Base-by-base conservation (phyloP, 2,329 filamentous ascomycete species). In the Aureobasidium sp. region DNA sequence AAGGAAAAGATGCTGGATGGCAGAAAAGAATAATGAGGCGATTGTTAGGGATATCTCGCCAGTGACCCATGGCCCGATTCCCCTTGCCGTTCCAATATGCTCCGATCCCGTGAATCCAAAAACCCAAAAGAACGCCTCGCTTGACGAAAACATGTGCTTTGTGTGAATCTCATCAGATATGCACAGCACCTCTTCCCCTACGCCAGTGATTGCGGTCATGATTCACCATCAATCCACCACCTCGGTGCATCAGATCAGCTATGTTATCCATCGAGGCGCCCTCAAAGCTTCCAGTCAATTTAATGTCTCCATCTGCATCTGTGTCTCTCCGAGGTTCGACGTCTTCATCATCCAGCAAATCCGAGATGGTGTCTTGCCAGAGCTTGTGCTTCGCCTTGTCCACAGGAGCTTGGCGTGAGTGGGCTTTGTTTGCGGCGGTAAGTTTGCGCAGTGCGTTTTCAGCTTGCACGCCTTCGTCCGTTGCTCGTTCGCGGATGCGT, bases 381-480 rank as follows among this genome's bases (percentile, higher is more conserved):
- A 79, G 70, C 44, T 66, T 69, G 56, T 77, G 72, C 64, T 74
- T 74, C 44, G 61, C 62, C 56, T 66, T 58, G 49, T 56, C 37
- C 40, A 40, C 32, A 19, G 42, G 16, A 5, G 21, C 12, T 16
- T 53, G 25, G 19, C 50, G 50, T 8, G 35, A 44, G 5, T 54
- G 44, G 8, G 56, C 41, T 48, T 70, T 52, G 45, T 52, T 52
- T 27, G 71, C 71, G 1, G 70, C 70, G 57, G 75, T 74, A 22
- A 86, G 69, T 61, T 80, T 83, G 44, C 82, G 71, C 57, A 86
- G 66, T 17, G 81, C 81, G 61, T 84, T 79, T 64, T 85, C 83
- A 6, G 81, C 83, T 56, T 82, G 66, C 40, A 83, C 75, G 12
- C 81, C 81, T 63, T 86, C 83, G 61, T 84, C 76, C 3, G 81